A percentile compares a stretch with the other conserved stretches of the same genome.
Evolutionary conservation across 352 stramenopile genomes (phyloP).

Genomic region (Blastocystis sp.): DNA sequence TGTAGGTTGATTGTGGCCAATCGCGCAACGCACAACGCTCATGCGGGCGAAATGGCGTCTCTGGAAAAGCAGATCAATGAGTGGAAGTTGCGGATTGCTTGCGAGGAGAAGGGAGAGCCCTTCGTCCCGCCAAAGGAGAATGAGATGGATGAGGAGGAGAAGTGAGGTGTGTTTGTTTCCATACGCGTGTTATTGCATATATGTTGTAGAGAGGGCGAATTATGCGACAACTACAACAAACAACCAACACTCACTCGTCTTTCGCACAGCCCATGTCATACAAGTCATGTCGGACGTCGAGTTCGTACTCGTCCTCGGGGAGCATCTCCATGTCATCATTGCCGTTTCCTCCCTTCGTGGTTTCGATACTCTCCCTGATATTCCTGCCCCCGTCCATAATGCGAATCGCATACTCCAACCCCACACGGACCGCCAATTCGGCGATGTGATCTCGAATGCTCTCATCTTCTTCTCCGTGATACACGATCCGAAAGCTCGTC

Average conservation of each 20-base stretch:
- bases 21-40: slow-evolving; percentile 57
- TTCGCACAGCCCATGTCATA: slow-evolving; percentile 19
- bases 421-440: neutral
- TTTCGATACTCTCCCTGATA: neutral
- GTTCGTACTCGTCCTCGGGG: neutral
- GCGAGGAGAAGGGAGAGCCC: neutral
- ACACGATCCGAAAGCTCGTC: neutral
- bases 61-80: slow-evolving; percentile 48
- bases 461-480: slow-evolving; percentile 14
- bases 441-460: neutral
- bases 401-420: neutral
- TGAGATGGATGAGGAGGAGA: neutral
- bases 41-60: slow-evolving; percentile 22
- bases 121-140: neutral
- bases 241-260: neutral
- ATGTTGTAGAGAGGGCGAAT: too few species aligned
- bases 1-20: slow-evolving; percentile 54
- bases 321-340: neutral
- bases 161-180: neutral
- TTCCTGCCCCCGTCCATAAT: neutral
- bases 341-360: neutral
- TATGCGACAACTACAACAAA: slow-evolving; percentile 17
- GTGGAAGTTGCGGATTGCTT: slow-evolving; percentile 2
- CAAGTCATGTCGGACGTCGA: neutral
- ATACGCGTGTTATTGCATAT: too few species aligned